Evolutionary conservation across 1,139 yeast genomes (phyloP).

Genomic region (Diutina ranongensis): DNA sequence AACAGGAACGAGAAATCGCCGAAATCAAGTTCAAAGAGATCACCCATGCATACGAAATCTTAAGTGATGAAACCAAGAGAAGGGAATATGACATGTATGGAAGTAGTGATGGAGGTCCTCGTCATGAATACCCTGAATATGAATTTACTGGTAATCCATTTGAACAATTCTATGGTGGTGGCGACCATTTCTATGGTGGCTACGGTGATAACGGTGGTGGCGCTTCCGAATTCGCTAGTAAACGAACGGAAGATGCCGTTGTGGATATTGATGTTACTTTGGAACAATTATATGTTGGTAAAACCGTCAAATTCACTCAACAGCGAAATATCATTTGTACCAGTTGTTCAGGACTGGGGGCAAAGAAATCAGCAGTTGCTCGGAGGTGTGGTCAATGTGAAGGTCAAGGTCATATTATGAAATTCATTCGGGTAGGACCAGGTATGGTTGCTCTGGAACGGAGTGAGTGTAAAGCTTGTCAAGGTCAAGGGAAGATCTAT

Average conservation of each 20-base stretch:
- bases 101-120: constrained; percentile 19
- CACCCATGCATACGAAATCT: constrained; percentile 65
- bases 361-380: constrained; percentile 46
- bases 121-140: constrained; percentile 11
- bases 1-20: constrained; percentile 49
- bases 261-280: constrained; percentile 54
- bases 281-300: constrained; percentile 75
- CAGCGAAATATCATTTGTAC: constrained; percentile 65
- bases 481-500: constrained; percentile 56
- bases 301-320: constrained; percentile 62
- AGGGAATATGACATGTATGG: constrained; percentile 50
- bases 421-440: constrained; percentile 58
- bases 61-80: constrained; percentile 52
- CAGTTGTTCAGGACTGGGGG: constrained; percentile 67
- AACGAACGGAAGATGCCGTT: constrained; percentile 54
- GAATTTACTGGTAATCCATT: constrained; percentile 26
- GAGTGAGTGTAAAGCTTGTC: constrained; percentile 58
- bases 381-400: constrained; percentile 55
- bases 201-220: constrained; percentile 16
- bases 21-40: constrained; percentile 68
- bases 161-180: constrained; percentile 23
- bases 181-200: constrained; percentile 57
- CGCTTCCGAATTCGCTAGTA: constrained; percentile 23
- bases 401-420: constrained; percentile 58
- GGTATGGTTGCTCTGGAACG: constrained; percentile 61